Percentiles rank a stretch among this genome's conserved stretches.
Conservation (phyloP, 495 filamentous ascomycete genomes). For the Podospora anserina region DNA sequence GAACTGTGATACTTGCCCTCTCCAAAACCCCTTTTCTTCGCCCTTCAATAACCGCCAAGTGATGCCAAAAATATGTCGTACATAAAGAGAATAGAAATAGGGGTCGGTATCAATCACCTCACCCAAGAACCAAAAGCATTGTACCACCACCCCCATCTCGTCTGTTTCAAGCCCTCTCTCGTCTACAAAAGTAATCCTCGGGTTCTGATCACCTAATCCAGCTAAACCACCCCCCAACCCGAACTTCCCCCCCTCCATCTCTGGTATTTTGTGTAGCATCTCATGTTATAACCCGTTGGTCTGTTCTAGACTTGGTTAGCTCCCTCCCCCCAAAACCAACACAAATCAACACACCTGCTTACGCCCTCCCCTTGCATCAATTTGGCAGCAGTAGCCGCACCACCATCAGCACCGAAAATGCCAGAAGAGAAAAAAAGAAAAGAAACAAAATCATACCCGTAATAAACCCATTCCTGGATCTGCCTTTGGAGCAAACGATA, state of each 20-base stretch:
- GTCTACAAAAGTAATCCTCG: neutral
- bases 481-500: too few species aligned
- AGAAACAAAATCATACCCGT: too few species aligned
- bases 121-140: neutral
- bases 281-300: neutral
- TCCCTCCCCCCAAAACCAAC: neutral
- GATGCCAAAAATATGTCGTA: neutral
- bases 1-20: neutral
- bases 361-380: constrained; percentile 2
- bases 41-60: neutral
- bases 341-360: neutral
- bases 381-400: neutral
- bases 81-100: neutral
- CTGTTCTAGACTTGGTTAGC: neutral
- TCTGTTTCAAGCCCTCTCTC: neutral
- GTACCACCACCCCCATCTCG: neutral
- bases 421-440: neutral
- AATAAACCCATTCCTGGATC: too few species aligned
- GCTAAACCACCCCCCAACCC: neutral
- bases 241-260: neutral
- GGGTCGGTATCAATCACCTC: neutral
- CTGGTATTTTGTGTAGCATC: neutral
- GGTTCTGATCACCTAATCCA: neutral
- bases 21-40: neutral
- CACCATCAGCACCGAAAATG: neutral